A percentile compares a stretch with the other conserved stretches of the same genome.
phyloP scores from a whole-genome alignment of 1,284 basidiomycete genomes.

The Ustilago crameri region DNA sequence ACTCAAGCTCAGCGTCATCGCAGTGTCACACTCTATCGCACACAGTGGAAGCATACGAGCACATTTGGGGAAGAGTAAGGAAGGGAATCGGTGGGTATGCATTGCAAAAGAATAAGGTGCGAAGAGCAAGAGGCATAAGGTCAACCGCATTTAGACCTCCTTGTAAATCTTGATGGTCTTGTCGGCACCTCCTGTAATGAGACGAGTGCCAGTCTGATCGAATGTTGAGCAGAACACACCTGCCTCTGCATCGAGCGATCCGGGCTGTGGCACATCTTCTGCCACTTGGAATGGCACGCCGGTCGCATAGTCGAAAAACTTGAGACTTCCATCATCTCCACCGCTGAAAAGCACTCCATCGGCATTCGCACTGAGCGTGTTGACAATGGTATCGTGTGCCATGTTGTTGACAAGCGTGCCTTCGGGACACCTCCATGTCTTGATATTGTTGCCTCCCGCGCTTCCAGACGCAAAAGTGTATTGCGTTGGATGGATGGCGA shows the following conservation, averaged over 20 bases:
- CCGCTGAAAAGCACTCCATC: slow-evolving; percentile 98
- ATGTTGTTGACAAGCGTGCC: slow-evolving; percentile 94
- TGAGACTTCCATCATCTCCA: slow-evolving; percentile 60
- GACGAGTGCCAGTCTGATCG: slow-evolving; percentile 90
- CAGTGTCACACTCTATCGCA: too few relatives aligned
- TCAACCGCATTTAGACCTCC: slow-evolving; percentile 25
- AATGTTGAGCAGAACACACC: slow-evolving; percentile 92
- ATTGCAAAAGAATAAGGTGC: background rate
- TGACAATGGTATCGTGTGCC: slow-evolving; percentile 97
- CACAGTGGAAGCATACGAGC: background rate
- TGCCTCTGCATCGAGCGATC: slow-evolving; percentile 94
- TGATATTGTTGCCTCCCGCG: slow-evolving; percentile 97
- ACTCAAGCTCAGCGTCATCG: too few relatives aligned
- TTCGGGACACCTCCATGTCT: slow-evolving; percentile 99
- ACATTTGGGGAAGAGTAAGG: background rate
- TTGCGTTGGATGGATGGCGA: slow-evolving; percentile 94
- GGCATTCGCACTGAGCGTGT: slow-evolving; percentile 90
- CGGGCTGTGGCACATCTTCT: slow-evolving; percentile 94
- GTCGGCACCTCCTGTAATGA: slow-evolving; percentile 94
- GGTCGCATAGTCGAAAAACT: slow-evolving; percentile 80
- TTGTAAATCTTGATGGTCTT: slow-evolving; percentile 74
- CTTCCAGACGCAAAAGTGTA: slow-evolving; percentile 88
- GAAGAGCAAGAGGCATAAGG: background rate
- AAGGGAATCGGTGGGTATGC: background rate
- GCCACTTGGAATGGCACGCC: slow-evolving; percentile 94